Evolutionary conservation across 2,329 filamentous ascomycete species (phyloP).

Genomic region (Coniella lustricola): DNA sequence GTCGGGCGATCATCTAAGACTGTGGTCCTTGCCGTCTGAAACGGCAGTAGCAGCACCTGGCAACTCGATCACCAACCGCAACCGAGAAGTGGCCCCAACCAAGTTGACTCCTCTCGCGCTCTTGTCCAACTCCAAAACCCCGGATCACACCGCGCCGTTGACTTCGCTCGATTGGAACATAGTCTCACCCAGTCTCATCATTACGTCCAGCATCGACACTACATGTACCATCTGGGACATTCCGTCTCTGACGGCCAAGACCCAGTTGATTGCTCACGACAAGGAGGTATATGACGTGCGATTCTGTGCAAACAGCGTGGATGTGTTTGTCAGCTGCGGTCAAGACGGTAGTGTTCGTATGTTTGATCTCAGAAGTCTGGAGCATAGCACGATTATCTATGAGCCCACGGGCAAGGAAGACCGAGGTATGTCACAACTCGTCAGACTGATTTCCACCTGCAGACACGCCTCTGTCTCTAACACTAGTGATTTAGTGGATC

Average conservation of each 20-base stretch:
- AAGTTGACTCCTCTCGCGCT: constrained; percentile 91
- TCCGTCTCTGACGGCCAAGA: constrained; percentile 93
- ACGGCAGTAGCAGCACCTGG: constrained; percentile 52
- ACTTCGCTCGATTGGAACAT: constrained; percentile 98
- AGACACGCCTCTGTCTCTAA: constrained; percentile 1
- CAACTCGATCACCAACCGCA: constrained; percentile 59
- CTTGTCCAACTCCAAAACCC: constrained; percentile 95
- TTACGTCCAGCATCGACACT: constrained; percentile 97
- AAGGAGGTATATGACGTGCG: constrained; percentile 98
- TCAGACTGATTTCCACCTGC: too few relatives aligned
- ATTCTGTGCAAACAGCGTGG: constrained; percentile 97
- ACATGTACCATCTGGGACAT: constrained; percentile 99
- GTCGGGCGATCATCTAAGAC: constrained; percentile 83
- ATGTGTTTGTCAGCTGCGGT: constrained; percentile 96
- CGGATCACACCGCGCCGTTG: constrained; percentile 92
- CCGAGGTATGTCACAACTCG: constrained; percentile 44
- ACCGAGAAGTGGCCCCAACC: constrained; percentile 51
- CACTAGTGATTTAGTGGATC: constrained; percentile 29
- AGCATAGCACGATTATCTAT: constrained; percentile 98
- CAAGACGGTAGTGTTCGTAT: constrained; percentile 97
- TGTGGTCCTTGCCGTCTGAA: constrained; percentile 85
- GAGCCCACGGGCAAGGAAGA: constrained; percentile 87
- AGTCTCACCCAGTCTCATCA: constrained; percentile 92
- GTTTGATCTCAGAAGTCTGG: constrained; percentile 93
- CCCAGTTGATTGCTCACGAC: constrained; percentile 95